Evolutionary conservation across 805 yeast genomes (phyloP), one percentile per base, ranked within the genome.

Genomic region (Kuraishia cidri): DNA sequence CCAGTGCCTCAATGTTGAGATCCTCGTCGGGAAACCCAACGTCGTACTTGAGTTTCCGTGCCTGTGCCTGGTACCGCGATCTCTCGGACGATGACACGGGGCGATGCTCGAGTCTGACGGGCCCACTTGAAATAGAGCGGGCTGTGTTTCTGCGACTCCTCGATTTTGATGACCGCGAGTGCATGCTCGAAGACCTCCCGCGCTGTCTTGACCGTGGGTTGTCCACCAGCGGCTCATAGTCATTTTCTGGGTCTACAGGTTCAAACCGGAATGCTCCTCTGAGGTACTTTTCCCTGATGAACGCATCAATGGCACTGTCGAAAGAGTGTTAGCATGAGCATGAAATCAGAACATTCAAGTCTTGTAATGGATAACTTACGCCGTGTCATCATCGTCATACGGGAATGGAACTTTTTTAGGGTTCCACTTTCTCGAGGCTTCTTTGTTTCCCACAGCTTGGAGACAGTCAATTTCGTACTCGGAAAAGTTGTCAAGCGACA

Each of bases 401-500:
- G 92, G 92, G 46, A 80, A 81, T 1, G 86, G 84, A 17, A 61
- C 73, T 31, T 64, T 60, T 40, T 69, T 69, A 2, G 82, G 71
- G 48, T 84, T 85, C 92, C 94, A 84, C 26, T 68, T 48, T 24
- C 59, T 52, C 36, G 59, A 66, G 31, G 81, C 77, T 40, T 61
- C 65, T 45, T 64, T 74, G 53, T 84, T 84, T 6, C 94, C 94
- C 32, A 66, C 64, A 13, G 44, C 38, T 11, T 46, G 56, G 24
- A 62, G 22, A 22, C 32, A 46, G 15, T 66, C 72, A 19, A 84
- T 43, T 46, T 85, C 85, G 5, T 60, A 61, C 4, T 51, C 51
- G 1, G 64, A 43, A 95, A 95, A 85, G 3, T 61, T 55, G 43
- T 85, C 95, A 49, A 80, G 61, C 4, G 87, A 75, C 34, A 85